Conservation (phyloP, 2,329 filamentous ascomycete genomes). For the Neofusicoccum umdonicola region DNA sequence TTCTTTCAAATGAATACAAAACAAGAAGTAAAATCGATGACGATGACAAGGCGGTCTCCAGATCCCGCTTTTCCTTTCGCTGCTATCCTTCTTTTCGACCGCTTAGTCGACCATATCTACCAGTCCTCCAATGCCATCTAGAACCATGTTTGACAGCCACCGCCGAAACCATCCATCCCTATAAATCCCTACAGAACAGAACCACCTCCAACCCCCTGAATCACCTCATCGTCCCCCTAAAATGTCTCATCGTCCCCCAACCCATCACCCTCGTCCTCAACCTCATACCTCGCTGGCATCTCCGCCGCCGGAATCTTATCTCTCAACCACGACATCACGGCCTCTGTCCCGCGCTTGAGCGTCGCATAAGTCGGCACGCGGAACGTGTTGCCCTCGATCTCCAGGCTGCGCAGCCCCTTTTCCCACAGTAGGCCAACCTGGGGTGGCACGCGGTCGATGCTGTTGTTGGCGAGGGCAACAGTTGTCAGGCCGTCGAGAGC, state of each 20-base stretch:
- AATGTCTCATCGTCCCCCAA: conserved; percentile 1
- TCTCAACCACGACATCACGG: conserved; percentile 75
- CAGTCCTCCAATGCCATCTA: no score
- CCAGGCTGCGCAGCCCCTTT: conserved; percentile 59
- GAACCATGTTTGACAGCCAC: no score
- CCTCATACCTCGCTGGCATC: not conserved
- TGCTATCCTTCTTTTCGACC: no score
- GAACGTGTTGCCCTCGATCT: conserved; percentile 84
- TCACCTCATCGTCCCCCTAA: not conserved
- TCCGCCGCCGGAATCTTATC: conserved; percentile 59
- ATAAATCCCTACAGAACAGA: not conserved
- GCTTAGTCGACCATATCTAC: no score
- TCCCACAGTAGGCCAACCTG: conserved; percentile 75
- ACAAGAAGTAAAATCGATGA: not conserved
- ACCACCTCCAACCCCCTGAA: not conserved
- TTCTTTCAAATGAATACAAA: not conserved
- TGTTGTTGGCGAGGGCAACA: conserved; percentile 80
- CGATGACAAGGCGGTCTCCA: not conserved
- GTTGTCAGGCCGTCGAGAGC: conserved; percentile 70
- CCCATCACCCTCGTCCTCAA: not conserved
- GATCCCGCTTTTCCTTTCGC: not conserved
- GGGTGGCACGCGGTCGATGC: conserved; percentile 77
- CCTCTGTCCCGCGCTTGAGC: conserved; percentile 82
- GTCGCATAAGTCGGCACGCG: conserved; percentile 81
- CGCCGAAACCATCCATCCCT: not conserved